Conservation (phyloP, 2,329 filamentous ascomycete species). For the Xylaria sp. region DNA sequence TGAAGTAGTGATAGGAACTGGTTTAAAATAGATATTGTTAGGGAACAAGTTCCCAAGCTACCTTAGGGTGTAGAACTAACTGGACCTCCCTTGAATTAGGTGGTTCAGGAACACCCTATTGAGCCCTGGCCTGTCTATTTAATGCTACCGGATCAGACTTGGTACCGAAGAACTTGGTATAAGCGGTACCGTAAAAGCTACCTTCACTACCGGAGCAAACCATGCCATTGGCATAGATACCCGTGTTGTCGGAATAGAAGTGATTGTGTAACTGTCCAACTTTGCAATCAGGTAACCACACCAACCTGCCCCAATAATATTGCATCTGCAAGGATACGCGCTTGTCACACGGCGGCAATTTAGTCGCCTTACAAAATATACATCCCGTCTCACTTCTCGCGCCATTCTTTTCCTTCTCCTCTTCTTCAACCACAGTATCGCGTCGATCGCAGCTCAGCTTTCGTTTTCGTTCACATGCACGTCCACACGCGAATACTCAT, state of each 20-base stretch:
- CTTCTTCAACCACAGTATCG: neutral
- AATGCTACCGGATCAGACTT: no score
- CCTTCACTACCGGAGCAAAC: neutral
- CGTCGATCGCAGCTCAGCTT: neutral
- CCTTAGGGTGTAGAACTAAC: no score
- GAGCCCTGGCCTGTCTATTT: no score
- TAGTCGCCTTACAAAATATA: neutral
- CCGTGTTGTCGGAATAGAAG: neutral
- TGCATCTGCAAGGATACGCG: neutral
- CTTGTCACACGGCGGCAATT: neutral
- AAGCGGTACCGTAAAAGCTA: neutral
- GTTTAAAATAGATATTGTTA: no score
- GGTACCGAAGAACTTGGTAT: neutral
- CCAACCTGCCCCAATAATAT: neutral
- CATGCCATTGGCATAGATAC: neutral
- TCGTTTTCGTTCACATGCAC: neutral
- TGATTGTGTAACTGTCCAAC: neutral
- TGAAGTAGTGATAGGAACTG: no score
- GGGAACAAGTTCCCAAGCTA: no score
- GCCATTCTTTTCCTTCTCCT: neutral
- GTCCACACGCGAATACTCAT: neutral
- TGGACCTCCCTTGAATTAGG: no score
- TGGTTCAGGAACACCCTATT: no score
- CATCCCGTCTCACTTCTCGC: neutral
- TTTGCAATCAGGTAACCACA: neutral